A percentile compares a stretch with the other conserved stretches of the same genome.
These are phyloP conservation scores for Rhododendron ovatum DNA, from an alignment of 148 eudicot species.

Conservation along the genomic window DNA sequence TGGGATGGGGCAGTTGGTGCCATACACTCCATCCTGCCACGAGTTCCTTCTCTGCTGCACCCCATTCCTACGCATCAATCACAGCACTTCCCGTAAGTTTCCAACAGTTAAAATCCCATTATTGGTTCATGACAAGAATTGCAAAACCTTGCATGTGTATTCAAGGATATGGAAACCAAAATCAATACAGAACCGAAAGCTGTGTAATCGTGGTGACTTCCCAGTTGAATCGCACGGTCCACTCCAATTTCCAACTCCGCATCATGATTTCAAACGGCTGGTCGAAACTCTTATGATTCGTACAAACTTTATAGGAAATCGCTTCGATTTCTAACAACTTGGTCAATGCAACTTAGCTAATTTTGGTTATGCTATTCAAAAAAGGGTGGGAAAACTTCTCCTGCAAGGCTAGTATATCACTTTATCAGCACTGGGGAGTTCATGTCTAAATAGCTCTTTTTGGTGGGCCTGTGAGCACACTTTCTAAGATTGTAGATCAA, in stretches of 20 bases:
- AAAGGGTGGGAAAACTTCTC: not conserved
- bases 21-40: constrained; percentile 68
- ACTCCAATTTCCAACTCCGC: not conserved
- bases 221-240: not conserved
- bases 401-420: not conserved
- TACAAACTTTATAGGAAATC: not conserved
- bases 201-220: not conserved
- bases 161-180: not conserved
- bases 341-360: not conserved
- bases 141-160: not conserved
- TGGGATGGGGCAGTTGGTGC: constrained; percentile 71
- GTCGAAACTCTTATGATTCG: not conserved
- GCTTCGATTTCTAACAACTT: not conserved
- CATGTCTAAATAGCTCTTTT: not conserved
- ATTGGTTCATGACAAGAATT: not conserved
- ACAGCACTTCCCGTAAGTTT: not conserved
- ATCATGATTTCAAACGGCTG: not conserved
- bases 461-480: not conserved
- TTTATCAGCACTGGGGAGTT: not conserved
- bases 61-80: constrained; percentile 48
- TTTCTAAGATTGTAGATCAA: not conserved
- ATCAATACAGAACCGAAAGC: not conserved
- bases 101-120: no score
- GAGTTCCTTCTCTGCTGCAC: constrained; percentile 62
- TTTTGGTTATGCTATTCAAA: not conserved